These are phyloP conservation scores for Amylocarpus encephaloides DNA, from an alignment of 2,329 filamentous ascomycete species.

Conservation along the genomic window DNA sequence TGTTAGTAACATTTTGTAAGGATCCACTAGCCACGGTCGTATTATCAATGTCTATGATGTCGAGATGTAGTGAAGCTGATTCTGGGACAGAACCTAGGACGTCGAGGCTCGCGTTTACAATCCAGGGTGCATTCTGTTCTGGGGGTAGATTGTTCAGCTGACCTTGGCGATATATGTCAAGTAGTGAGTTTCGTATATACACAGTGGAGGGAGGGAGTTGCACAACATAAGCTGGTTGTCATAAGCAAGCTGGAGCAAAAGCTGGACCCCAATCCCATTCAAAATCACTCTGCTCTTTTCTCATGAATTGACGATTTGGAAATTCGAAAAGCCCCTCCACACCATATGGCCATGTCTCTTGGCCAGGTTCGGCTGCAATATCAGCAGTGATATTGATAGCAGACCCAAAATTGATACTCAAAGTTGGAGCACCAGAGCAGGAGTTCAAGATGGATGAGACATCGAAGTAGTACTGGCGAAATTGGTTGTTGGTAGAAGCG, in stretches of 20 bases:
- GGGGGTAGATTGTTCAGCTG: slow-evolving; percentile 53
- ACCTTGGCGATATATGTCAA: slow-evolving; percentile 53
- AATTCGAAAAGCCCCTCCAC: slow-evolving; percentile 47
- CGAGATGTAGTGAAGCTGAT: slow-evolving; percentile 40
- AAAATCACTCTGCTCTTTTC: slow-evolving; percentile 57
- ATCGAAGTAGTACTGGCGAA: slow-evolving; percentile 55
- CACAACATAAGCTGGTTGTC: slow-evolving; percentile 52
- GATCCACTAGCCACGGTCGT: slow-evolving; percentile 33
- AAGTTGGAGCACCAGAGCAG: slow-evolving; percentile 36
- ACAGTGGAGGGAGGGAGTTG: slow-evolving; percentile 41
- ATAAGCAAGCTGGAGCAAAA: slow-evolving; percentile 57
- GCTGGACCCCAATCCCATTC: slow-evolving; percentile 60
- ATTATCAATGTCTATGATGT: slow-evolving; percentile 40
- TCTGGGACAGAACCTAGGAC: slow-evolving; percentile 43
- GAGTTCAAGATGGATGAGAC: slow-evolving; percentile 40
- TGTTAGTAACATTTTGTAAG: slow-evolving; percentile 36
- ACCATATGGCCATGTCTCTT: slow-evolving; percentile 40
- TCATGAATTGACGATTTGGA: slow-evolving; percentile 47
- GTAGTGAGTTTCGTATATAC: slow-evolving; percentile 45
- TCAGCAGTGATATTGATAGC: slow-evolving; percentile 46
- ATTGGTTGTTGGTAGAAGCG: slow-evolving; percentile 55
- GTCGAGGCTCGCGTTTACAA: slow-evolving; percentile 56
- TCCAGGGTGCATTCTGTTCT: slow-evolving; percentile 50
- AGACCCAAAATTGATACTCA: slow-evolving; percentile 51
- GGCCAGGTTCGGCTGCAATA: slow-evolving; percentile 40